These are phyloP conservation scores for Diaporthe australafricana DNA, from an alignment of 2,329 filamentous ascomycete species.

Conservation along the genomic window DNA sequence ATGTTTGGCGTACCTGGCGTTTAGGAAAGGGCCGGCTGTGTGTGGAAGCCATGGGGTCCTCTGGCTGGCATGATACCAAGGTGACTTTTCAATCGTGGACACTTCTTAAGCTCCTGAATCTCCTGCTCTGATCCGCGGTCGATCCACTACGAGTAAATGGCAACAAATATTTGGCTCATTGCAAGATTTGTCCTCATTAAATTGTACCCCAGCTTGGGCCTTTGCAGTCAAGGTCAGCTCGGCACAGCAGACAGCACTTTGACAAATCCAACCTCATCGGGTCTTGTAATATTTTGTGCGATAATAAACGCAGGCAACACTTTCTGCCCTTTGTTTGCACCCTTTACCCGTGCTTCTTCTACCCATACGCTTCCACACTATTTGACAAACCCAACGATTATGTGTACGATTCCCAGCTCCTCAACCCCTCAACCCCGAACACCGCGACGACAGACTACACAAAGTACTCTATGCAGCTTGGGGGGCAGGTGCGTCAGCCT, in stretches of 20 bases:
- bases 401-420: not conserved
- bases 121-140: not conserved
- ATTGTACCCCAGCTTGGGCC: not conserved
- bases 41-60: not conserved
- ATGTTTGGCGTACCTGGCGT: conserved; percentile 32
- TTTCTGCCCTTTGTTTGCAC: conserved; percentile 19
- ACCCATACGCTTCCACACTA: conserved; percentile 18
- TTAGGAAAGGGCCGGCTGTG: not conserved
- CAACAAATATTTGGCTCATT: not conserved
- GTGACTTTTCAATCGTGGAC: not conserved
- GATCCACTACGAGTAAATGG: not conserved
- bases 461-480: conserved; percentile 48
- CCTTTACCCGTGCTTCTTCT: conserved; percentile 25
- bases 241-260: not conserved
- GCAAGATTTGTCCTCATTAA: not conserved
- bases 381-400: conserved; percentile 26
- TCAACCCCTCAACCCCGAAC: conserved; percentile 22
- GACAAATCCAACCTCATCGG: not conserved
- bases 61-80: conserved; percentile 31
- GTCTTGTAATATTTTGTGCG: conserved; percentile 17
- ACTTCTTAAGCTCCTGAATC: not conserved
- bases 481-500: conserved; percentile 48
- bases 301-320: conserved; percentile 21
- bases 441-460: conserved; percentile 13
- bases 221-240: not conserved